Conservation (phyloP, 1,139 yeast species). For the Diutina sp. region DNA sequence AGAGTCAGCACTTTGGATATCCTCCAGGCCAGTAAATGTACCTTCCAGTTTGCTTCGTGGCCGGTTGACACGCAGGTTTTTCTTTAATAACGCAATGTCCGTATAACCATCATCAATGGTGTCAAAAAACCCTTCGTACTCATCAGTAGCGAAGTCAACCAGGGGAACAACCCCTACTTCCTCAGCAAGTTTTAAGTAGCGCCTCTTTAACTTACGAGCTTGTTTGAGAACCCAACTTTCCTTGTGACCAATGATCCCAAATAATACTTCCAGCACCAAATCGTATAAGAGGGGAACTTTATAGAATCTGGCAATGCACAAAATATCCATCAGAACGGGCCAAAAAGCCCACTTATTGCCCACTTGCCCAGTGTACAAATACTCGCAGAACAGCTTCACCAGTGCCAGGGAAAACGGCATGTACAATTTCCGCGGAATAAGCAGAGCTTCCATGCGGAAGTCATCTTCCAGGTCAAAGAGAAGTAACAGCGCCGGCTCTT, state of each 20-base stretch:
- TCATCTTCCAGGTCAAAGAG: neutral
- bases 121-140: constrained; percentile 31
- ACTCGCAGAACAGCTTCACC: constrained; percentile 56
- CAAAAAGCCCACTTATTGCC: constrained; percentile 59
- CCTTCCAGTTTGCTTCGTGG: constrained; percentile 5
- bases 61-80: constrained; percentile 18
- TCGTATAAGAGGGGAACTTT: constrained; percentile 60
- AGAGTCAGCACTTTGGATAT: neutral
- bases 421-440: constrained; percentile 54
- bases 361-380: constrained; percentile 65
- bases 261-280: constrained; percentile 52
- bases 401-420: constrained; percentile 53
- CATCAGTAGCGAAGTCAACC: constrained; percentile 25
- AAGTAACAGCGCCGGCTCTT: neutral
- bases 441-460: constrained; percentile 39
- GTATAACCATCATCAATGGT: constrained; percentile 51
- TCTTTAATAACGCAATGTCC: constrained; percentile 41
- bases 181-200: constrained; percentile 15
- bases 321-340: constrained; percentile 55
- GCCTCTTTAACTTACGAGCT: constrained; percentile 20
- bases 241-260: constrained; percentile 54
- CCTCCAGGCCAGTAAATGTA: neutral
- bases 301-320: constrained; percentile 48
- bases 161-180: constrained; percentile 7
- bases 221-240: constrained; percentile 39